Evolutionary conservation across 2,329 filamentous ascomycete species (phyloP).

Genomic region (Phialocephala subalpina): DNA sequence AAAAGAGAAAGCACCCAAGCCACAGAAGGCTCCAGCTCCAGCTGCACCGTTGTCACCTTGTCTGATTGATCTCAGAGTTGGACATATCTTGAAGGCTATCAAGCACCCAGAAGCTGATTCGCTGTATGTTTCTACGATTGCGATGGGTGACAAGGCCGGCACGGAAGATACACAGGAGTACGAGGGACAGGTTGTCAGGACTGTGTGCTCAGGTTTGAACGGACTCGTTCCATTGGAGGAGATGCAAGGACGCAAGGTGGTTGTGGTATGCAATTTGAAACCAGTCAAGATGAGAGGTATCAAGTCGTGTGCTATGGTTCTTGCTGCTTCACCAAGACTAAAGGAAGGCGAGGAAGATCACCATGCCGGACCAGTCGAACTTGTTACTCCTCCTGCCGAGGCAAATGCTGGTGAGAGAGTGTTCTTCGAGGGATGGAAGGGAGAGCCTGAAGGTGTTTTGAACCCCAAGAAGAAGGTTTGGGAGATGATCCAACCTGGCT

Average conservation of each 20-base stretch:
- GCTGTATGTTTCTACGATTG: conserved; percentile 93
- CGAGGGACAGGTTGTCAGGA: conserved; percentile 90
- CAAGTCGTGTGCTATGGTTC: conserved; percentile 86
- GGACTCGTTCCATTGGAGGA: conserved; percentile 91
- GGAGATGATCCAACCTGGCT: conserved; percentile 96
- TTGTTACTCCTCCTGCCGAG: conserved; percentile 83
- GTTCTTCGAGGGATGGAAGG: conserved; percentile 93
- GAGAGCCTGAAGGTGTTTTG: conserved; percentile 89
- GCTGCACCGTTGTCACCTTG: conserved; percentile 82
- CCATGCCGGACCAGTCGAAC: conserved; percentile 90
- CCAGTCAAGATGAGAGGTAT: conserved; percentile 98
- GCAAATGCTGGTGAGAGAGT: conserved; percentile 86
- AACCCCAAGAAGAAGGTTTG: conserved; percentile 99
- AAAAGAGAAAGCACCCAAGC: conserved; percentile 87
- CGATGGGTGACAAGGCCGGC: conserved; percentile 86
- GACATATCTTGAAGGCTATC: conserved; percentile 95
- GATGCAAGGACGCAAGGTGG: conserved; percentile 95
- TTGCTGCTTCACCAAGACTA: conserved; percentile 87
- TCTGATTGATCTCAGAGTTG: conserved; percentile 93
- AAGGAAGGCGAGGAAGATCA: conserved; percentile 85
- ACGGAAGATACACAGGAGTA: conserved; percentile 90
- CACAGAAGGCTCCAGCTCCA: conserved; percentile 69
- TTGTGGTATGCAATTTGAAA: conserved; percentile 97
- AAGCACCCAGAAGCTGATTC: conserved; percentile 97
- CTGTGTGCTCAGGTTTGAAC: conserved; percentile 96